Conservation (phyloP, 768 basidiomycete genomes). For the Phaeotremella skinneri region DNA sequence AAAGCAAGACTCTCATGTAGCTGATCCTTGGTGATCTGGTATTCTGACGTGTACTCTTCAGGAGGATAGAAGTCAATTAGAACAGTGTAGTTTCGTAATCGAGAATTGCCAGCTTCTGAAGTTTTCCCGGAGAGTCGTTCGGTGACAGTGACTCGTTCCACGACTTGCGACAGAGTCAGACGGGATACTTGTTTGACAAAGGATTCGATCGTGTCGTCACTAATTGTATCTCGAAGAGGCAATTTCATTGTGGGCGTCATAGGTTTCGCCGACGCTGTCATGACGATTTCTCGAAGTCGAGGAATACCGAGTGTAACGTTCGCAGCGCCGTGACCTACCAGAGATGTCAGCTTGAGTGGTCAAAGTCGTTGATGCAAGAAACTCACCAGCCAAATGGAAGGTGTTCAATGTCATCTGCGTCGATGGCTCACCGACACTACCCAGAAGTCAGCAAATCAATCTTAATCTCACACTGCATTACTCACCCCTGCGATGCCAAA, state of each 20-base stretch:
- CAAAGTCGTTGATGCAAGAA: conserved; percentile 11
- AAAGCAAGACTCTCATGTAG: conserved; percentile 69
- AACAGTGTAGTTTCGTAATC: conserved; percentile 76
- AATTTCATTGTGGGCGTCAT: conserved; percentile 98
- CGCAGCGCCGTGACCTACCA: conserved; percentile 88
- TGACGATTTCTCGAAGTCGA: conserved; percentile 95
- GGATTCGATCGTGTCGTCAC: conserved; percentile 60
- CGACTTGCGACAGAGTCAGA: conserved; percentile 80
- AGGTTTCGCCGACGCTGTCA: conserved; percentile 94
- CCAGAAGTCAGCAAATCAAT: background rate
- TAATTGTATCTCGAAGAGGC: conserved; percentile 60
- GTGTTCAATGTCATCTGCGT: conserved; percentile 99
- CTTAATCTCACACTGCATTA: conserved; percentile 14
- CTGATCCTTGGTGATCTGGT: conserved; percentile 69
- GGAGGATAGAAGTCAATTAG: conserved; percentile 80
- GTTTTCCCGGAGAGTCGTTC: conserved; percentile 67
- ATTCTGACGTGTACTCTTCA: conserved; percentile 77
- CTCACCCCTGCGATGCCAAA: conserved; percentile 92
- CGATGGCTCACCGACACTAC: conserved; percentile 93
- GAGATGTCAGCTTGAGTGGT: background rate
- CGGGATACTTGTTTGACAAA: conserved; percentile 89
- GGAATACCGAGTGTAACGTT: conserved; percentile 99
- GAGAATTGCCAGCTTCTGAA: conserved; percentile 57
- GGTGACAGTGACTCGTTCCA: conserved; percentile 76
- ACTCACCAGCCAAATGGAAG: conserved; percentile 93